Percentiles rank a stretch among this genome's conserved stretches.
Conservation (phyloP, 2,329 filamentous ascomycete species). For the Penicillium sp. region DNA sequence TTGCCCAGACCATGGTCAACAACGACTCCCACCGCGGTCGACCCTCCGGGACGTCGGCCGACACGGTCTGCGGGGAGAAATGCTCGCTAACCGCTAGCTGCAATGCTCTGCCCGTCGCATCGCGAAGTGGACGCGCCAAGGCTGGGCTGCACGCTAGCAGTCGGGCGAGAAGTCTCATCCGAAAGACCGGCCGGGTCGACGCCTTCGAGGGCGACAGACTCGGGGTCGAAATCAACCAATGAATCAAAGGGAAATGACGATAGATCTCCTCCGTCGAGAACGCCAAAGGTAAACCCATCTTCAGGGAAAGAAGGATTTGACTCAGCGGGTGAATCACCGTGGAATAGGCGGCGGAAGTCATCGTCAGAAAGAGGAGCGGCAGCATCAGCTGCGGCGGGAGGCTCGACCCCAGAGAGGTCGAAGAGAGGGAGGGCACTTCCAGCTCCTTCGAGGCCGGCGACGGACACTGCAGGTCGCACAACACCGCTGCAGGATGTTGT, state of each 20-base stretch:
- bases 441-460: constrained; percentile 57
- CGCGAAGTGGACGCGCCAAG: constrained; percentile 50
- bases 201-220: constrained; percentile 42
- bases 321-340: constrained; percentile 62
- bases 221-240: constrained; percentile 52
- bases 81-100: constrained; percentile 46
- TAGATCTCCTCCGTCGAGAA: constrained; percentile 50
- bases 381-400: constrained; percentile 55
- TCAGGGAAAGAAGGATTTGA: constrained; percentile 71
- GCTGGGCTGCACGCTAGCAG: constrained; percentile 50
- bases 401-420: constrained; percentile 36
- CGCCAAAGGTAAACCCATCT: constrained; percentile 67
- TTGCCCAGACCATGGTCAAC: constrained; percentile 44
- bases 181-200: constrained; percentile 44
- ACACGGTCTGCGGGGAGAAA: constrained; percentile 33
- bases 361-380: constrained; percentile 61
- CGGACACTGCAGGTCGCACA: constrained; percentile 99
- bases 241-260: constrained; percentile 50
- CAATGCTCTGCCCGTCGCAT: constrained; percentile 51
- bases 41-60: constrained; percentile 28
- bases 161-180: constrained; percentile 47
- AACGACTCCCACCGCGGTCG: constrained; percentile 42
- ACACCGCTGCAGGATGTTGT: constrained; percentile 99
- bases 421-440: constrained; percentile 43
- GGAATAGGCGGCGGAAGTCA: constrained; percentile 56